phyloP scores from a whole-genome alignment of 2,329 filamentous ascomycete species.

The Paecilomyces formosus region DNA sequence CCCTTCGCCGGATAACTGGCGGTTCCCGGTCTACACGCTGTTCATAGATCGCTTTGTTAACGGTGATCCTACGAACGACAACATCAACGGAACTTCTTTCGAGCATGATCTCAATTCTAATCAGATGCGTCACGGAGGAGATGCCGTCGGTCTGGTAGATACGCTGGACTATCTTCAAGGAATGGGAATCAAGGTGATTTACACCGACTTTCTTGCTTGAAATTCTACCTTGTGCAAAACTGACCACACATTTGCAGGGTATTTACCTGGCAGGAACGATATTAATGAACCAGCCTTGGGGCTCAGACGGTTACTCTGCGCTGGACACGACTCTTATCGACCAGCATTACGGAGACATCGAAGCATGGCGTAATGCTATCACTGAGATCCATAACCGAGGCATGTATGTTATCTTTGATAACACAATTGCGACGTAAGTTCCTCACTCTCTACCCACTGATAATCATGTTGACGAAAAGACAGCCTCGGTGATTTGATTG shows the following conservation, averaged over 20 bases:
- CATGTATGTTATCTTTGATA: slow-evolving; percentile 62
- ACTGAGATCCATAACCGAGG: slow-evolving; percentile 53
- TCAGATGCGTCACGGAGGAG: slow-evolving; percentile 58
- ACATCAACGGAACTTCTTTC: slow-evolving; percentile 53
- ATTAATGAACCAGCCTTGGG: slow-evolving; percentile 59
- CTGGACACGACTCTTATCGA: slow-evolving; percentile 58
- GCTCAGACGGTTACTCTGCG: slow-evolving; percentile 52
- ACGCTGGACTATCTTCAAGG: slow-evolving; percentile 58
- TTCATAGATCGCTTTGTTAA: slow-evolving; percentile 60
- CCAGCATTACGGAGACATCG: slow-evolving; percentile 53
- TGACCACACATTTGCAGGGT: slow-evolving; percentile 30
- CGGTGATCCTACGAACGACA: slow-evolving; percentile 57
- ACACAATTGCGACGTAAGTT: slow-evolving; percentile 55
- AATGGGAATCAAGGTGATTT: slow-evolving; percentile 52
- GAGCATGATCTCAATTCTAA: slow-evolving; percentile 55
- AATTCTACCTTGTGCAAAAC: not conserved
- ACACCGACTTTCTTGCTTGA: not conserved
- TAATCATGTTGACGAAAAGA: not conserved
- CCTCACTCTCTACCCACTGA: not conserved
- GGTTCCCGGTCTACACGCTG: slow-evolving; percentile 59
- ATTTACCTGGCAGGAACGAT: slow-evolving; percentile 58
- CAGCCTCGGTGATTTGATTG: slow-evolving; percentile 55
- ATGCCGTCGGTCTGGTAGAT: slow-evolving; percentile 51
- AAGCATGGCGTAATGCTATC: slow-evolving; percentile 51
- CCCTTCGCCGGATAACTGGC: slow-evolving; percentile 54